Conservation (phyloP, 2,329 filamentous ascomycete genomes). For the Ophiostoma angusticollis region DNA sequence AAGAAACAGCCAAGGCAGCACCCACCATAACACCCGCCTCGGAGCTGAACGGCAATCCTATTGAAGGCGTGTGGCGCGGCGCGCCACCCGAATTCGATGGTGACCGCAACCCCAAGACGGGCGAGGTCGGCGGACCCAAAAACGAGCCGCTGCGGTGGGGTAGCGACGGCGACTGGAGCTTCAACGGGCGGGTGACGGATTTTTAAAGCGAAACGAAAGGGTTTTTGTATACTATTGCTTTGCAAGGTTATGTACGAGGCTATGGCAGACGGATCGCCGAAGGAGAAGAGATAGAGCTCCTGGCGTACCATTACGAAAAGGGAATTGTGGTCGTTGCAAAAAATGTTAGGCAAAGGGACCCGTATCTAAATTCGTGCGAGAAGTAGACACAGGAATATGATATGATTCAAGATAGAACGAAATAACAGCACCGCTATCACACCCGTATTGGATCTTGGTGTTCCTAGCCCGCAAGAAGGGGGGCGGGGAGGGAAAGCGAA, state of each 20-base stretch:
- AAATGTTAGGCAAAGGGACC: neutral
- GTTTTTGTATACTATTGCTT: neutral
- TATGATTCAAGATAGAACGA: too few species aligned
- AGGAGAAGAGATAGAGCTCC: too few species aligned
- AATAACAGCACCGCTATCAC: too few species aligned
- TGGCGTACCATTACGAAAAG: too few species aligned
- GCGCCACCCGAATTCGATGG: conserved; percentile 86
- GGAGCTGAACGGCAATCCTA: conserved; percentile 10
- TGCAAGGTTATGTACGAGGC: too few species aligned
- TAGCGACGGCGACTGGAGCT: conserved; percentile 67
- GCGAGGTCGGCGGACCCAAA: conserved; percentile 92
- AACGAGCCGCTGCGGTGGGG: conserved; percentile 93
- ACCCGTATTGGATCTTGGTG: too few species aligned
- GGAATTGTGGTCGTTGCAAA: too few species aligned
- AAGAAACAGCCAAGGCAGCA: neutral
- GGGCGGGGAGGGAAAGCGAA: too few species aligned
- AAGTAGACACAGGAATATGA: too few species aligned
- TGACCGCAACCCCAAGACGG: conserved; percentile 82
- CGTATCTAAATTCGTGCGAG: too few species aligned
- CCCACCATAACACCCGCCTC: conserved; percentile 4
- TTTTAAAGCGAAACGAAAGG: conserved; percentile 41
- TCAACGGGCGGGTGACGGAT: conserved; percentile 88
- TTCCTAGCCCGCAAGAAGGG: too few species aligned
- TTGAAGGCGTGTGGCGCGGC: conserved; percentile 55
- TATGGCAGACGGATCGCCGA: too few species aligned